Evolutionary conservation across 306 rosid species (phyloP).

Genomic region (Cajanus cajan): DNA sequence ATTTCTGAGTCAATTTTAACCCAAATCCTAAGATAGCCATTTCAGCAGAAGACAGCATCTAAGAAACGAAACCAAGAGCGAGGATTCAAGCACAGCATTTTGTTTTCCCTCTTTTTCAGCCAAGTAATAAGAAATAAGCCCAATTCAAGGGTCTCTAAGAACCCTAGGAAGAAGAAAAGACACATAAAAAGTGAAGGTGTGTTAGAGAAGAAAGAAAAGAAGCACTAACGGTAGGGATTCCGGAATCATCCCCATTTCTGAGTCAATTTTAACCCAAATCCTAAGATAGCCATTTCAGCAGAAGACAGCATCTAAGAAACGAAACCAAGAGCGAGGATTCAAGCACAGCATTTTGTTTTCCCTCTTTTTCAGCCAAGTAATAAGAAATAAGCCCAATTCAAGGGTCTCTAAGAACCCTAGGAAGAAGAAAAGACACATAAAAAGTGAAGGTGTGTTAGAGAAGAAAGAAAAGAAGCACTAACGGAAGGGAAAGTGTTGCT

Average conservation of each 20-base stretch:
- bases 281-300: neutral
- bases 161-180: neutral
- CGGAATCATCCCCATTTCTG: constrained; percentile 5
- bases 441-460: constrained; percentile 14
- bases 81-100: constrained; percentile 30
- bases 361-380: constrained; percentile 28
- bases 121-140: constrained; percentile 18
- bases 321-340: constrained; percentile 30
- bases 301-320: neutral
- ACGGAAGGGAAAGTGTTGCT: constrained; percentile 98
- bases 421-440: neutral
- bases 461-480: constrained; percentile 24
- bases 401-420: neutral
- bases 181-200: constrained; percentile 20
- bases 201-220: constrained; percentile 11
- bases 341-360: constrained; percentile 9
- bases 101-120: constrained; percentile 19
- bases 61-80: constrained; percentile 4
- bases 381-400: constrained; percentile 9
- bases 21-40: constrained; percentile 11
- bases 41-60: neutral
- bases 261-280: constrained; percentile 27
- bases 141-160: constrained; percentile 12
- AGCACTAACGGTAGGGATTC: constrained; percentile 70
- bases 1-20: constrained; percentile 8